Conservation (phyloP, 805 yeast species). For the Metschnikowia koreensis region DNA sequence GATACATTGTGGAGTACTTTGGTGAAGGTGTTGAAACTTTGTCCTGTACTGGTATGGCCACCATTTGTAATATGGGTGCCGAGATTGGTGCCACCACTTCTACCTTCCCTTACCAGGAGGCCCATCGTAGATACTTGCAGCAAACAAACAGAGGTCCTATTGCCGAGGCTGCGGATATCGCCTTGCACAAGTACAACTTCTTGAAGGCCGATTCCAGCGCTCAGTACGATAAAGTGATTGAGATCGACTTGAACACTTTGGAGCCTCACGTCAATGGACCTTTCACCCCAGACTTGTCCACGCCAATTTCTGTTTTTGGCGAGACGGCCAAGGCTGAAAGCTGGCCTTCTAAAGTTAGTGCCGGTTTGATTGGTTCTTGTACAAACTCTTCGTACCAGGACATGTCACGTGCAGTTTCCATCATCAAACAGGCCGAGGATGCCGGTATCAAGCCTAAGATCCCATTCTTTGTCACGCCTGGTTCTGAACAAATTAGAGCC, state of each 20-base stretch:
- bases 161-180: slow-evolving; percentile 73
- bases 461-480: slow-evolving; percentile 95
- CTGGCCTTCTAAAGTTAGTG: slow-evolving; percentile 87
- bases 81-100: slow-evolving; percentile 99
- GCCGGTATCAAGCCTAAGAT: slow-evolving; percentile 89
- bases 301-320: slow-evolving; percentile 83
- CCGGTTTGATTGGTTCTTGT: slow-evolving; percentile 97
- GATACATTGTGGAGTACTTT: slow-evolving; percentile 91
- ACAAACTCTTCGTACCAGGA: slow-evolving; percentile 98
- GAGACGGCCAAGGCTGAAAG: slow-evolving; percentile 64
- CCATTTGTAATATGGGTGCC: slow-evolving; percentile 99
- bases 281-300: slow-evolving; percentile 95
- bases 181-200: slow-evolving; percentile 55
- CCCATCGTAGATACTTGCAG: slow-evolving; percentile 72
- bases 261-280: slow-evolving; percentile 99
- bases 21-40: slow-evolving; percentile 90
- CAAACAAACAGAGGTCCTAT: slow-evolving; percentile 84
- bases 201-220: slow-evolving; percentile 84
- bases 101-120: slow-evolving; percentile 87
- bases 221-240: slow-evolving; percentile 88
- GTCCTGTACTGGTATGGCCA: slow-evolving; percentile 98
- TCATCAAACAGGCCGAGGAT: slow-evolving; percentile 80
- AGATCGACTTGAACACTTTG: slow-evolving; percentile 78
- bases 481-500: slow-evolving; percentile 97
- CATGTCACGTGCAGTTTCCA: slow-evolving; percentile 93